phyloP scores from a whole-genome alignment of 108 stramenopile species.

The Nannochloropsis gaditana region DNA sequence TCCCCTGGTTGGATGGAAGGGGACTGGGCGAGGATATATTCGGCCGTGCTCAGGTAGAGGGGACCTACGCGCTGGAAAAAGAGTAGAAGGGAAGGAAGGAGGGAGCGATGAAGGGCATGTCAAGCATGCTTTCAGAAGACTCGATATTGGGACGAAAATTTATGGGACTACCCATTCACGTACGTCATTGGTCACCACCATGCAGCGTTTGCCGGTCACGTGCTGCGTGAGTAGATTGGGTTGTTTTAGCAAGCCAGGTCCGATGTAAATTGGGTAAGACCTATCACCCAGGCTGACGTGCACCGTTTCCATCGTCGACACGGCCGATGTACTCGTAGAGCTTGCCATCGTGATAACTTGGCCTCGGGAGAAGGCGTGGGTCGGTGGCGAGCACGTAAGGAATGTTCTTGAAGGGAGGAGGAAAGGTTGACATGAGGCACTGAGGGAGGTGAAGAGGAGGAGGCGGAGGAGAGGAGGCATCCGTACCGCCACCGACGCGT shows the following conservation, averaged over 20 bases:
- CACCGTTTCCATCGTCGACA: constrained; percentile 42
- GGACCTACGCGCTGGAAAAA: constrained; percentile 39
- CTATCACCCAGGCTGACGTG: constrained; percentile 43
- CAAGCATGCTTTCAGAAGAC: neutral
- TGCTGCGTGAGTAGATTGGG: constrained; percentile 45
- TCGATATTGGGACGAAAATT: neutral
- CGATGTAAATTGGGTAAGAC: constrained; percentile 52
- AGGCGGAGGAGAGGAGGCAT: neutral
- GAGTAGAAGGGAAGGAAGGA: neutral
- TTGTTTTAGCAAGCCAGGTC: constrained; percentile 28
- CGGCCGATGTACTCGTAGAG: no score
- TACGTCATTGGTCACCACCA: constrained; percentile 51
- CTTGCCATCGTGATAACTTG: neutral
- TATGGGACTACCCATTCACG: neutral
- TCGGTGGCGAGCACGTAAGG: neutral
- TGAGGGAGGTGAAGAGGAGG: constrained; percentile 16
- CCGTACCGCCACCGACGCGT: no score
- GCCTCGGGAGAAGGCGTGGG: neutral
- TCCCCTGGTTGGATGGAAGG: constrained; percentile 5
- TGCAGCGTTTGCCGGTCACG: constrained; percentile 43
- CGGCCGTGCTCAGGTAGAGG: constrained; percentile 45
- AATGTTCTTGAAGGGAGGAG: neutral
- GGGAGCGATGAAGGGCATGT: neutral
- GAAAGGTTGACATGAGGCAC: neutral
- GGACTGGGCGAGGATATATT: constrained; percentile 22